Base-by-base conservation (phyloP, 805 yeast genomes). In the Wickerhamomyces xylosicus region DNA sequence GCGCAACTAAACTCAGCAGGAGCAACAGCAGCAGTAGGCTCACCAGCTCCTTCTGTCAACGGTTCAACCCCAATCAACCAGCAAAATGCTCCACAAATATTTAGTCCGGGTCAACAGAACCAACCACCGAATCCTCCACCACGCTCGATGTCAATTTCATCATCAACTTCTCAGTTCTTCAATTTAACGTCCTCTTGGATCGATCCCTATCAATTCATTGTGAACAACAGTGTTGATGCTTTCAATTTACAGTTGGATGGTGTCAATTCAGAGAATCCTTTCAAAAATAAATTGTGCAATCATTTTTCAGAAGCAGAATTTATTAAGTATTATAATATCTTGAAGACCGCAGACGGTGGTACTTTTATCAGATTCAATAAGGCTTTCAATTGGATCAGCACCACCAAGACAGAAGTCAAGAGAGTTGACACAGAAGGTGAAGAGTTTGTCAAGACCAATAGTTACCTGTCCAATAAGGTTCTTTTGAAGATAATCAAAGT, bases 181-280 rank as follows among this genome's bases (percentile, higher is more conserved):
- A 37, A 14, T 31, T 17, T 31, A 15, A 14, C 33, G 13, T 17
- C 40, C 11, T 33, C 44, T 25, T 46, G 41, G 16, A 29, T 54
- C 11, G 71, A 66, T 42, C 66, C 69, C 17, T 63, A 65, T 46
- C 57, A 54, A 31, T 56, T 54, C 44, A 62, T 70, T 32, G 41
- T 50, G 0, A 53, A 57, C 3, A 51, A 55, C 28, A 57, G 45
- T 10, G 14, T 56, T 0, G 37, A 46, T 10, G 36, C 40, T 0
- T 37, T 65, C 36, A 54, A 49, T 13, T 34, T 61, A 13, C 31
- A 35, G 4, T 9, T 50, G 13, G 45, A 42, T 5, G 27, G 38
- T 2, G 33, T 47, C 0, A 22, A 40, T 7, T 33, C 37, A 3
- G 36, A 37, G 10, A 42, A 43, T 21, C 47, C 53, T 10, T 46